Evolutionary conservation across 257 asterid species (phyloP).

Genomic region (Henckelia pumila): DNA sequence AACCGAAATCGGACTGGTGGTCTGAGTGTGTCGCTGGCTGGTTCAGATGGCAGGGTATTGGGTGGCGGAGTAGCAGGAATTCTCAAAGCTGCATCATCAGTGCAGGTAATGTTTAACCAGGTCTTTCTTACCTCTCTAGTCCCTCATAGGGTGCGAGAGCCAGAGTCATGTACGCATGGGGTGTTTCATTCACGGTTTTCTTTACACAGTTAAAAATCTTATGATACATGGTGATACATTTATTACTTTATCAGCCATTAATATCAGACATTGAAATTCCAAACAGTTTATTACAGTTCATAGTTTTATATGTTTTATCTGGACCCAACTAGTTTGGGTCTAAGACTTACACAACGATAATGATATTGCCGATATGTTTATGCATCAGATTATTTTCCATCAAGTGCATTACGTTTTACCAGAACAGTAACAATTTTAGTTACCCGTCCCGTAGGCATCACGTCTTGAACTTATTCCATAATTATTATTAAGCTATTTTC

Average conservation of each 20-base stretch:
- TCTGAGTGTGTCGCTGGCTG: slow-evolving; percentile 76
- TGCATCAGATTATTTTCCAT: background rate
- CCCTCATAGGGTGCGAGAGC: no score
- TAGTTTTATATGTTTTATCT: no score
- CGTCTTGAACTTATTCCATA: background rate
- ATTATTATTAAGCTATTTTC: slow-evolving; percentile 3
- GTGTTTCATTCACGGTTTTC: no score
- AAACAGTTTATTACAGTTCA: background rate
- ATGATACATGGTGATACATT: background rate
- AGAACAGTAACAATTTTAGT: background rate
- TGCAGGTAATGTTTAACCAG: slow-evolving; percentile 49
- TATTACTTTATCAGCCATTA: background rate
- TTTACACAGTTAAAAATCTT: background rate
- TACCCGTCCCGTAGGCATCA: background rate
- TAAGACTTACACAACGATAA: no score
- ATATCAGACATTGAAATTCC: background rate
- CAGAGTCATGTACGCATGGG: no score
- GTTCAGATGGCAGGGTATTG: slow-evolving; percentile 73
- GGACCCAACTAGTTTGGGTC: no score
- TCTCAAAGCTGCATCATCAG: slow-evolving; percentile 77
- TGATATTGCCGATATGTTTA: no score
- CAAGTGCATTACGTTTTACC: background rate
- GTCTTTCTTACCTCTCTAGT: no score
- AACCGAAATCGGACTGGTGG: slow-evolving; percentile 45
- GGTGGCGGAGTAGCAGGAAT: slow-evolving; percentile 91